phyloP scores from a whole-genome alignment of 2,329 filamentous ascomycete genomes.

The Apiospora sp. region DNA sequence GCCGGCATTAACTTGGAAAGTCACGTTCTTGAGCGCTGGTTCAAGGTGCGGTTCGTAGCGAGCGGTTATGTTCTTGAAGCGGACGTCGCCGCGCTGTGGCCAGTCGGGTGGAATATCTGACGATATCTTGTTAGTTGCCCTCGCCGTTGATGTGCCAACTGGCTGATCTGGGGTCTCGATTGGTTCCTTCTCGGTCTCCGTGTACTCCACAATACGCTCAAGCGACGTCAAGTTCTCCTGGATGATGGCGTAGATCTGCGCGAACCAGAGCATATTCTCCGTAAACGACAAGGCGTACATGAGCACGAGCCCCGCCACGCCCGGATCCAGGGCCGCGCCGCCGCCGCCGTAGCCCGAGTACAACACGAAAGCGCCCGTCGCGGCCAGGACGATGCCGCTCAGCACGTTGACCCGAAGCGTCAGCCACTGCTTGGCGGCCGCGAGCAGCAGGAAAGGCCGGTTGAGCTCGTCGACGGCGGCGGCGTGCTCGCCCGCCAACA shows the following conservation, averaged over 20 bases:
- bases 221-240: slow-evolving; percentile 12
- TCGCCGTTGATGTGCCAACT: no score
- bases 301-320: slow-evolving; percentile 7
- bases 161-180: not conserved
- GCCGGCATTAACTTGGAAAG: slow-evolving; percentile 51
- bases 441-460: not conserved
- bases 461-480: not conserved
- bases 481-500: not conserved
- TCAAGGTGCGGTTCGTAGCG: not conserved
- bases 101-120: not conserved
- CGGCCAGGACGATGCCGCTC: not conserved
- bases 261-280: slow-evolving; percentile 9
- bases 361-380: not conserved
- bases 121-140: no score
- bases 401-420: not conserved
- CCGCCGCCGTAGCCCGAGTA: not conserved
- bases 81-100: not conserved
- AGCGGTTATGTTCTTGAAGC: not conserved
- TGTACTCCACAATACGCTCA: slow-evolving; percentile 5
- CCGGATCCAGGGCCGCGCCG: not conserved
- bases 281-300: slow-evolving; percentile 9
- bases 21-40: slow-evolving; percentile 51
- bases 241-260: slow-evolving; percentile 13
- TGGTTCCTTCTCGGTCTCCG: not conserved
- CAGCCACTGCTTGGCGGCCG: slow-evolving; percentile 3